A percentile compares a stretch with the other conserved stretches of the same genome.
Evolutionary conservation across 139 green algal genomes (phyloP).

Genomic region (Volvox africanus): DNA sequence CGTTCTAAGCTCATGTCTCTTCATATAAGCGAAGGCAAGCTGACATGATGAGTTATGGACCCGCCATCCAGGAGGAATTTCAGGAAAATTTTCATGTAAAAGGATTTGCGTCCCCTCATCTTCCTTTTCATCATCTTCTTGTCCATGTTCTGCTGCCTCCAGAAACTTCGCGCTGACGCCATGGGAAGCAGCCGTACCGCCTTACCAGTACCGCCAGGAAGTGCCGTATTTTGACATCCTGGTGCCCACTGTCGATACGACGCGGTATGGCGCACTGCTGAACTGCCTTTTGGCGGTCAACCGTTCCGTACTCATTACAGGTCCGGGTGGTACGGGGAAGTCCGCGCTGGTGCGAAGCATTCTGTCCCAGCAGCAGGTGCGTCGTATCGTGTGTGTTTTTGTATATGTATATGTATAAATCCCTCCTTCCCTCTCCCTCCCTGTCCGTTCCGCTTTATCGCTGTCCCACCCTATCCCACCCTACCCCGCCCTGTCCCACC

Average conservation of each 20-base stretch:
- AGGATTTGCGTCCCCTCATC: no score
- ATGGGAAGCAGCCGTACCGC: slow-evolving; percentile 73
- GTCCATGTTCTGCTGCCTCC: not conserved
- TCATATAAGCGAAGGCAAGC: no score
- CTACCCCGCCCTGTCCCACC: not conserved
- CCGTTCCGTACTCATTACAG: slow-evolving; percentile 63
- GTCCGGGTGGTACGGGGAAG: slow-evolving; percentile 85
- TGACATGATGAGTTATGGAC: no score
- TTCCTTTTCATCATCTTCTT: no score
- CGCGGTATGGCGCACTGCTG: slow-evolving; percentile 61
- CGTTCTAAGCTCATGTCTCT: no score
- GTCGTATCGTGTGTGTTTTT: no score
- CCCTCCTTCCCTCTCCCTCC: no score
- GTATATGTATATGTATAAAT: no score
- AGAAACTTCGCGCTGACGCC: slow-evolving; percentile 50
- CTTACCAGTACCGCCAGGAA: slow-evolving; percentile 72
- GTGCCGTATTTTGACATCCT: slow-evolving; percentile 81
- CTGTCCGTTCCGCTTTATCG: no score
- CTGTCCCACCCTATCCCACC: no score
- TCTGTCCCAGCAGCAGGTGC: slow-evolving; percentile 30
- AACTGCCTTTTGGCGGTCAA: slow-evolving; percentile 51
- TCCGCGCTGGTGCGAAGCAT: slow-evolving; percentile 64
- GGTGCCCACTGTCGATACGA: slow-evolving; percentile 87
- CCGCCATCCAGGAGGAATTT: no score
- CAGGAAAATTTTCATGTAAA: no score